Conservation (phyloP, 1,284 basidiomycete species). For the Tilletia indica region DNA sequence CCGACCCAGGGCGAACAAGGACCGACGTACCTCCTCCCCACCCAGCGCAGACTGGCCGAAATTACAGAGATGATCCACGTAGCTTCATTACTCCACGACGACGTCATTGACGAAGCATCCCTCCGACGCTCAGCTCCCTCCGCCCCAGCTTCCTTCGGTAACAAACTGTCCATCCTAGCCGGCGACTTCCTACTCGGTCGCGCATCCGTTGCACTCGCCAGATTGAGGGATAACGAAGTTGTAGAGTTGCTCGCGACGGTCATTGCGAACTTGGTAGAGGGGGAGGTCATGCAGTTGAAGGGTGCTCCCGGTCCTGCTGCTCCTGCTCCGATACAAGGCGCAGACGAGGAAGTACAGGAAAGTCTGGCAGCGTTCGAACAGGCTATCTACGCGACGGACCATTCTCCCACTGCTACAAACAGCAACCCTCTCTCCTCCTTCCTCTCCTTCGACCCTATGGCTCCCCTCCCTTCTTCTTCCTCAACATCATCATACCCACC, state of each 20-base stretch:
- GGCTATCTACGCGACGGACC: conserved; percentile 10
- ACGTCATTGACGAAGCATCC: conserved; percentile 82
- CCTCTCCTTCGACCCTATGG: neutral
- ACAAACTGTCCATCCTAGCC: conserved; percentile 88
- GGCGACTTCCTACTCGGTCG: conserved; percentile 94
- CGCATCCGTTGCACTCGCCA: conserved; percentile 79
- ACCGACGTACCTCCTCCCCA: conserved; percentile 63
- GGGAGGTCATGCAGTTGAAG: conserved; percentile 84
- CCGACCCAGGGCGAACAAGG: conserved; percentile 12
- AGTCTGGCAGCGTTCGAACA: conserved; percentile 4
- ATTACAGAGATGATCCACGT: conserved; percentile 99
- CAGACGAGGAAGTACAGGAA: conserved; percentile 24
- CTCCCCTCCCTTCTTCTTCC: neutral
- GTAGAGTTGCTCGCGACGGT: conserved; percentile 90
- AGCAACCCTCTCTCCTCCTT: conserved; percentile 8
- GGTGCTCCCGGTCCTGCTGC: conserved; percentile 13
- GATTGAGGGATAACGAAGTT: conserved; percentile 82
- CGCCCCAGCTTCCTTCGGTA: conserved; percentile 85
- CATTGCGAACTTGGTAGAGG: conserved; percentile 92
- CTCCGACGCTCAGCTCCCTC: conserved; percentile 78
- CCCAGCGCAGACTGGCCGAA: conserved; percentile 86
- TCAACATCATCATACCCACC: neutral
- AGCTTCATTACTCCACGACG: conserved; percentile 91
- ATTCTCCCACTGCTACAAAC: conserved; percentile 12
- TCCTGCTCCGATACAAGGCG: neutral